Evolutionary conservation across 2,329 filamentous ascomycete genomes (phyloP), one percentile per base, ranked within the genome.

Genomic region (Fusarium sulawesiense): DNA sequence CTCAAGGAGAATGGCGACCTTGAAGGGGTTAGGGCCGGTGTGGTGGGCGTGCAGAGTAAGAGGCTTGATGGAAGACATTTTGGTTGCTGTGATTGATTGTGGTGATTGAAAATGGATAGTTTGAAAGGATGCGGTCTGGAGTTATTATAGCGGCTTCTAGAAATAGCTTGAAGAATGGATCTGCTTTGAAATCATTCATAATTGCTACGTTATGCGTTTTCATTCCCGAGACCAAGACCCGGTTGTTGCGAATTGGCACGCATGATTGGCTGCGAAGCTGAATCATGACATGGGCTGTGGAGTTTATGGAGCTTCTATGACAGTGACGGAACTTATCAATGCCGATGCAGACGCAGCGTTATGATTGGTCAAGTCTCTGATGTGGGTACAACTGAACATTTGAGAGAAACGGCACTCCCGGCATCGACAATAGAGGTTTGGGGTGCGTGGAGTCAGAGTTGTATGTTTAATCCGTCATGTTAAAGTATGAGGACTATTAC

Each of bases 1-100:
- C 32, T 78, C 76, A 1, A 80, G 60, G 0, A 79, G 56, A 3
- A 79, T 71, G 25, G 64, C 60, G 4, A 76, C 74, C 60, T 78
- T 76, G 41, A 58, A 68, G 1, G 67, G 72, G 41, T 75, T 76
- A 1, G 76, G 74, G 21, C 64, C 64, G 0, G 55, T 49, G 9
- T 23, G 8, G 13, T 66, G 63, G 7, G 61, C 61, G 25, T 66
- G 63, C 0, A 66, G 37, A 7, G 23, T 41, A n/a, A 66, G 61
- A 8, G 63, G 63, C 25, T 66, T 66, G 25, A 46, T 21, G 2
- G 63, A 54, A 16, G 62, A 47, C 60, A 65, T 66, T 20, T 20
- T 51, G 32, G 2, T 27, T 12, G 9, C 4, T 51, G 25, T 4
- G 18, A 11, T 27, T 11, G 32, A 40, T 44, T 3, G 8, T 4